Base-by-base conservation (phyloP, 2,329 filamentous ascomycete genomes). In the Xenosphaeropsis pyriputrescens region DNA sequence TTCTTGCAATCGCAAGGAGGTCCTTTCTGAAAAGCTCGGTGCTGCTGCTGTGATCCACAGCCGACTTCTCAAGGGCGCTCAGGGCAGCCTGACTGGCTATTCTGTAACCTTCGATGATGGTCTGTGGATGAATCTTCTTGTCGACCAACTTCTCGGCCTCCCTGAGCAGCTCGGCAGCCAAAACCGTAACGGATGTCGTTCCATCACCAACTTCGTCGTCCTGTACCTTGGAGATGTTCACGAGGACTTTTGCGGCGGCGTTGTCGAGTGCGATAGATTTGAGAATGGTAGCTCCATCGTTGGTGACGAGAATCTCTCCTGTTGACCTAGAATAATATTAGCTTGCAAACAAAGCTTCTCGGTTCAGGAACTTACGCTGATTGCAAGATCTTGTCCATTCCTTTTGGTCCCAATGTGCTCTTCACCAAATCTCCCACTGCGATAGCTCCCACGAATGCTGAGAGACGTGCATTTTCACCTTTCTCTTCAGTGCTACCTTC, bases 211-310 rank as follows among this genome's bases (percentile, higher is more conserved):
- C 89, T 61, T 98, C 91, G 57, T 98, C 91, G 55, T 98, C 91
- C 60, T 98, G 91, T 5, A 98, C 91, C 65, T 98, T 98, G 45
- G 89, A 96, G 52, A 98, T 96, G 61, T 98, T 98, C 57, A 98
- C 91, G 32, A 98, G 72, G 5, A 98, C 91, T 66, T 98, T 98
- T 39, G 91, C 91, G 16, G 91, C 91, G 32, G 91, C 91, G 58
- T 98, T 98, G 62, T 98, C 91, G 55, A 98, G 80, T 32, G 91
- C 91, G 60, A 98, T 98, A 38, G 89, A 85, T 65, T 98, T 98
- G 47, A 98, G 75, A 50, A 98, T 98, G 17, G 91, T 98, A 45
- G 91, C 91, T 57, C 91, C 91, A 63, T 98, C 91, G 62, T 98
- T 98, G 42, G 91, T 98, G 45, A 98, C 91, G 75, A 96, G 84